These are phyloP conservation scores for Cladosporium sphaerospermum DNA, from an alignment of 2,329 filamentous ascomycete genomes.

Conservation along the genomic window DNA sequence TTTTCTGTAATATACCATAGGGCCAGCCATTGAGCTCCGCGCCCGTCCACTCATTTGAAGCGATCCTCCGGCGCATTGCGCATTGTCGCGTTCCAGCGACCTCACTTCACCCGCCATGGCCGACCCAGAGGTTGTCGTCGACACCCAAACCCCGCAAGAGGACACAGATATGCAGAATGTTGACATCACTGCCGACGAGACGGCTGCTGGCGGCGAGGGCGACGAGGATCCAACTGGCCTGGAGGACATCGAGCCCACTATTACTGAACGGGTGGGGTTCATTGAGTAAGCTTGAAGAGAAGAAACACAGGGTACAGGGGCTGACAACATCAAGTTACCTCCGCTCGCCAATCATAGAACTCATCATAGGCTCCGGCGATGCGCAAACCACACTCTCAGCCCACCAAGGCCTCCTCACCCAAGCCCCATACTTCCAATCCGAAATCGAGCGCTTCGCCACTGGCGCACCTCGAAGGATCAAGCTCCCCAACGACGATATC, in stretches of 20 bases:
- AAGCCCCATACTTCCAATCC: conserved; percentile 68
- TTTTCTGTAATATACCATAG: no score
- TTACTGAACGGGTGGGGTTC: conserved; percentile 38
- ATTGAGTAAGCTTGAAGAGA: conserved; percentile 35
- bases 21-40: no score
- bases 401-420: conserved; percentile 68
- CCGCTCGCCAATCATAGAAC: conserved; percentile 43
- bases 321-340: conserved; percentile 19
- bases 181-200: conserved; percentile 18
- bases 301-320: neutral
- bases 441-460: conserved; percentile 56
- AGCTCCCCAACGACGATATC: conserved; percentile 61
- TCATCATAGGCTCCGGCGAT: conserved; percentile 46
- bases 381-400: conserved; percentile 61
- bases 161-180: conserved; percentile 42
- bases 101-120: conserved; percentile 21
- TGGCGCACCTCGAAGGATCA: conserved; percentile 55
- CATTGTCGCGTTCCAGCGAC: neutral
- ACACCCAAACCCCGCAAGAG: conserved; percentile 18
- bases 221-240: conserved; percentile 33
- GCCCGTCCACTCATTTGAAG: neutral
- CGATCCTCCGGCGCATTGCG: conserved; percentile 3
- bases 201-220: conserved; percentile 14
- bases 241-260: conserved; percentile 38
- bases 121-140: conserved; percentile 27